Evolutionary conservation across 371 early-diverging fungal genomes (phyloP), one percentile per base, ranked within the genome.

Genomic region (Rhizopus microsporus): DNA sequence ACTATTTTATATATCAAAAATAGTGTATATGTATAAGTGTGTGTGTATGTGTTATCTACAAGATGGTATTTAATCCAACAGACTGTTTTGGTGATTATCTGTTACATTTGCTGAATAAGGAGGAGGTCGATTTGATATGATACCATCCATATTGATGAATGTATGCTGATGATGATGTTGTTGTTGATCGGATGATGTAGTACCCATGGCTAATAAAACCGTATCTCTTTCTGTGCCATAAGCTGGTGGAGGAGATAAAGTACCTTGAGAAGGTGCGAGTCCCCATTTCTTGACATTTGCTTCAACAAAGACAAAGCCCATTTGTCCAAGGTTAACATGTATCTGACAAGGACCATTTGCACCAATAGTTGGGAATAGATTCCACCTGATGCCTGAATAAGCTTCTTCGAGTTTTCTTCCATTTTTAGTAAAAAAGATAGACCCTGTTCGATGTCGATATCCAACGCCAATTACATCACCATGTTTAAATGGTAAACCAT

Each of bases 211-310:
- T 23, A 63, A 58, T 30, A 85, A 61, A 12, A 85, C 60, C 0
- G 86, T 78, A 43, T 74, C 86, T 35, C 72, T 69, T 56, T 83
- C 86, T 3, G 63, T 61, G 2, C 86, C 86, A 60, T 85, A 82
- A 9, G 83, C 85, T 4, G 82, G 86, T 34, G 91, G 90, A 10
- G 91, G 90, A 34, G 77, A 72, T 12, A 83, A 62, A 4, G 84
- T 77, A n/a, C 90, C 91, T 64, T 86, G 82, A 13, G 79, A 65
- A 5, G 91, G 90, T 0, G 89, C 91, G 15, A 91, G 68, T 0
- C 91, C 91, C 91, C 91, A 91, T 57, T 87, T 87, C 65, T 90
- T 89, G n/a, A 91, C 90, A 64, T 91, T 91, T 43, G 91, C 91
- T 62, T 91, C 91, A 10, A 91, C 84, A 73, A 90, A 81, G 9